Evolutionary conservation across 2,329 filamentous ascomycete genomes (phyloP).

Genomic region (Mollisiaceae sp.): DNA sequence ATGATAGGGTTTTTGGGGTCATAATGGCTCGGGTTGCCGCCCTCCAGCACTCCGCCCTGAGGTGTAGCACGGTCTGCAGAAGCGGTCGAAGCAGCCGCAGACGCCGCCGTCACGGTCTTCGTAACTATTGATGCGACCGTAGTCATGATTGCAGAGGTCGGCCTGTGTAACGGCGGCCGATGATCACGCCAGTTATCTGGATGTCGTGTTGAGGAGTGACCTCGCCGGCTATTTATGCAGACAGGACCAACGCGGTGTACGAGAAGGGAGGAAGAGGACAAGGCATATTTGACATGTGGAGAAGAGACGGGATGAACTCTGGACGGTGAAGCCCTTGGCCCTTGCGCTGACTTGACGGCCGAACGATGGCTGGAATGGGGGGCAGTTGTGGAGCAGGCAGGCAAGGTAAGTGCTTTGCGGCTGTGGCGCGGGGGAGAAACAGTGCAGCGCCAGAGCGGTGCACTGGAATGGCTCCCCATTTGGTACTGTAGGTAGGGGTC

Average conservation of each 20-base stretch:
- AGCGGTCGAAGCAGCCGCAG: conserved; percentile 27
- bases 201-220: not conserved
- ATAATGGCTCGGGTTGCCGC: conserved; percentile 64
- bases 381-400: not conserved
- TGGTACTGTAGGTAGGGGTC: too few species aligned
- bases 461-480: not conserved
- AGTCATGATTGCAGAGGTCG: conserved; percentile 17
- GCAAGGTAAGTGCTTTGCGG: conserved; percentile 5
- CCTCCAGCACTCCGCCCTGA: conserved; percentile 70
- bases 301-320: conserved; percentile 3
- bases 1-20: conserved; percentile 68
- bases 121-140: conserved; percentile 17
- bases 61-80: conserved; percentile 34
- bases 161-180: not conserved
- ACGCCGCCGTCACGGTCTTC: conserved; percentile 21
- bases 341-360: not conserved
- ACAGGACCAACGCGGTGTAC: not conserved
- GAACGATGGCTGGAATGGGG: not conserved
- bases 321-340: conserved; percentile 6
- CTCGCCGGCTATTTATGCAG: not conserved
- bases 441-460: too few species aligned
- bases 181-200: not conserved
- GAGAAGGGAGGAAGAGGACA: not conserved
- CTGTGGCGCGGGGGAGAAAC: conserved; percentile 17
- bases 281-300: not conserved